Conservation (phyloP, 371 early-diverging fungal species). For the Rhizopus arrhizus region DNA sequence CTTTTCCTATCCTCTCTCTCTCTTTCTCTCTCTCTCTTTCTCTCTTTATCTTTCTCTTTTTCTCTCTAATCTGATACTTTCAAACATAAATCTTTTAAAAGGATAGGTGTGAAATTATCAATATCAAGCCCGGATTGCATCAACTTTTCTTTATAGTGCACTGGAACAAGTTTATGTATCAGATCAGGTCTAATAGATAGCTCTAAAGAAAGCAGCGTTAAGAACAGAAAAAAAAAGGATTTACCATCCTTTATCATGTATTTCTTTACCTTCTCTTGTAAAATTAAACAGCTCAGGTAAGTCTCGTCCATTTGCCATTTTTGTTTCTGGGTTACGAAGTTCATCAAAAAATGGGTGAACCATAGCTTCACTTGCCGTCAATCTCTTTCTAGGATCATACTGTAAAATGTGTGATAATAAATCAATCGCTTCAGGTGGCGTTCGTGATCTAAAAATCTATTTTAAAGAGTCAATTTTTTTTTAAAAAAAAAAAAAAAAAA, state of each 20-base stretch:
- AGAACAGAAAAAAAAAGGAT: background rate
- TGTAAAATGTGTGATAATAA: constrained; percentile 85
- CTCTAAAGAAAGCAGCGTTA: constrained; percentile 21
- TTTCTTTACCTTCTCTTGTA: constrained; percentile 63
- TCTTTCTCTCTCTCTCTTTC: too few relatives aligned
- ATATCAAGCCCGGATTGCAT: constrained; percentile 45
- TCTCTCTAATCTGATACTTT: constrained; percentile 5
- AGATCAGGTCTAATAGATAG: constrained; percentile 56
- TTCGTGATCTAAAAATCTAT: constrained; percentile 73
- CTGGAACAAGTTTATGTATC: constrained; percentile 64
- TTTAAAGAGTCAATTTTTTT: background rate
- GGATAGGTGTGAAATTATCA: constrained; percentile 40
- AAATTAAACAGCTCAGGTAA: constrained; percentile 92
- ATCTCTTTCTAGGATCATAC: constrained; percentile 88
- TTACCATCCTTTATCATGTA: too few relatives aligned
- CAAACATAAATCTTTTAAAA: constrained; percentile 27
- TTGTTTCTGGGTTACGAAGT: constrained; percentile 78
- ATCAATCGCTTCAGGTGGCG: constrained; percentile 80
- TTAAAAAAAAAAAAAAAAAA: background rate
- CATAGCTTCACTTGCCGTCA: constrained; percentile 92
- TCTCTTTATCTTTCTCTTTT: too few relatives aligned
- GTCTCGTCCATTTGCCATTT: constrained; percentile 74
- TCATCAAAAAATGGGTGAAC: constrained; percentile 94
- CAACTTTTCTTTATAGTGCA: constrained; percentile 61
- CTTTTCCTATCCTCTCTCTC: background rate